These are phyloP conservation scores for Flaveria linearis DNA, from an alignment of 129 eudicot species.

Conservation along the genomic window DNA sequence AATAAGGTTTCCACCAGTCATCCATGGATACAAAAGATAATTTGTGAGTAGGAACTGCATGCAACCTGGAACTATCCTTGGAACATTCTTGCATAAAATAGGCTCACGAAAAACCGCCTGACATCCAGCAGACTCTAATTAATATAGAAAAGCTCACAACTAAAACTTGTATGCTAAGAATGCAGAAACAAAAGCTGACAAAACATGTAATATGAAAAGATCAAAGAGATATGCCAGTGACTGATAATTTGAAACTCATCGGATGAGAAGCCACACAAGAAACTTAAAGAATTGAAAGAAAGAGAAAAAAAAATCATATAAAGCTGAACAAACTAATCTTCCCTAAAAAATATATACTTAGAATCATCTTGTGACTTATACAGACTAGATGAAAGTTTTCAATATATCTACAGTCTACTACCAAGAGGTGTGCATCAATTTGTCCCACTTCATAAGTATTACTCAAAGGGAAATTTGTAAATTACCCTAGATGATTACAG, in stretches of 20 bases:
- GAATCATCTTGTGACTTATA: neutral
- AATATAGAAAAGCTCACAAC: slow-evolving; percentile 17
- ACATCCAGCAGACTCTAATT: slow-evolving; percentile 14
- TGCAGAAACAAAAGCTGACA: neutral
- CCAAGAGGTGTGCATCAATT: neutral
- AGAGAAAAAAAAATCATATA: neutral
- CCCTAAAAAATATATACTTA: neutral
- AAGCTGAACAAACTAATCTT: neutral
- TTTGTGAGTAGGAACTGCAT: slow-evolving; percentile 1
- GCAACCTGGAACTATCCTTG: slow-evolving; percentile 82
- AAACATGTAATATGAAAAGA: slow-evolving; percentile 12
- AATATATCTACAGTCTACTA: slow-evolving; percentile 15
- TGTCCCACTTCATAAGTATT: slow-evolving; percentile 4
- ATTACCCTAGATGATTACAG: slow-evolving; percentile 15
- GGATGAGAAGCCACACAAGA: neutral
- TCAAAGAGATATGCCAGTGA: neutral
- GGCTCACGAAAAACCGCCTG: slow-evolving; percentile 99
- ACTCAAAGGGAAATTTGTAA: neutral
- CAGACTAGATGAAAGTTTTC: slow-evolving; percentile 5
- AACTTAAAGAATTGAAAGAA: neutral
- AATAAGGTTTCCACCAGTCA: slow-evolving; percentile 5
- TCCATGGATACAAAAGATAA: slow-evolving; percentile 25
- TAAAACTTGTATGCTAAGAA: slow-evolving; percentile 7
- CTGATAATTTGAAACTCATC: neutral
- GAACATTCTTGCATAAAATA: slow-evolving; percentile 78